Evolutionary conservation across 169 alveolate genomes (phyloP), one percentile per base, ranked within the genome.

Genomic region (Besnoitia besnoiti): DNA sequence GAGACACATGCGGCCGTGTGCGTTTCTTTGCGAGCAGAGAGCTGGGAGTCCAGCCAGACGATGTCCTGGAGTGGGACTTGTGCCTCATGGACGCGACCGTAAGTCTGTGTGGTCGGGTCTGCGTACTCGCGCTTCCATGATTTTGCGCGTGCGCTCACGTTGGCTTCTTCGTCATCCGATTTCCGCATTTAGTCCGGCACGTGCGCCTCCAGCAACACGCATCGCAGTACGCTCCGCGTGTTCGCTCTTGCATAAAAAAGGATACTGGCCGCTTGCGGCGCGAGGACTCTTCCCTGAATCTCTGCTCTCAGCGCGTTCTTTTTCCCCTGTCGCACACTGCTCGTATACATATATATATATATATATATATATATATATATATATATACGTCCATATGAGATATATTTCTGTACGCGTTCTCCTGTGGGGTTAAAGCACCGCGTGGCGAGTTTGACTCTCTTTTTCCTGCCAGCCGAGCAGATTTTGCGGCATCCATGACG

Each of bases 71-170:
- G 90, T 95, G 97, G 94, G 99, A 98, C 77, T 89, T 98, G 44
- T 97, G 97, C 46, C 94, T 98, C 27, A 96, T 98, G 96, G 99
- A 98, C 95, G 94, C 99, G 8, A 95, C 98, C 97, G 92, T 89
- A 67, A 30, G 49, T 10, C n/a, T 4, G 30, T 5, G 24, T 5
- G 24, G 14, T 49, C 12, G 30, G 3, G 7, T 55, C 67, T 3
- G 67, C 3, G 30, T 5, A n/a, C 67, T 55, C n/a, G n/a, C n/a
- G n/a, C n/a, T n/a, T n/a, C n/a, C n/a, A n/a, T n/a, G n/a, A n/a
- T n/a, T n/a, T n/a, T n/a, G n/a, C n/a, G n/a, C n/a, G n/a, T n/a
- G n/a, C n/a, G n/a, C n/a, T n/a, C n/a, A n/a, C n/a, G n/a, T n/a
- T n/a, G n/a, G n/a, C n/a, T n/a, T n/a, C n/a, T n/a, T n/a, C n/a